Base-by-base conservation (phyloP, 177 flowering plant species). In the Vitis hybrid region DNA sequence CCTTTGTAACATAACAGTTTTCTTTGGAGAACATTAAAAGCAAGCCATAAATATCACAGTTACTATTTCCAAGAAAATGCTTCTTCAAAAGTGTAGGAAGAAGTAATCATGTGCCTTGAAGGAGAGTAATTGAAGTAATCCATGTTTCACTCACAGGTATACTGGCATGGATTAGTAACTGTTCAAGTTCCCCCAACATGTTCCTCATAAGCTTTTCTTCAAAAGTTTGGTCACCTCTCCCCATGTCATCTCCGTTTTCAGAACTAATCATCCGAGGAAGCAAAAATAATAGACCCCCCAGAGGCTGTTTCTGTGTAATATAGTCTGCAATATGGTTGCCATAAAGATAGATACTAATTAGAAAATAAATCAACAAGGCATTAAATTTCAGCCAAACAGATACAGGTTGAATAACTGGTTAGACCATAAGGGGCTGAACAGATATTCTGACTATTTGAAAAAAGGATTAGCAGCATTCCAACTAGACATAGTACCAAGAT, bases 221-320 rank as follows among this genome's bases (percentile, higher is more conserved):
- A 63, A 68, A 21, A 55, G 41, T 61, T 21, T 59, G 56, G 65
- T 72, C 84, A 72, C 67, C 79, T 66, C 75, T 79, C 27, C 64
- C 75, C 2, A 17, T 65, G 5, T 46, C 71, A 18, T 73, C 82
- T 65, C 64, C 68, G 62, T 69, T 81, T 17, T 77, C 84, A 68
- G 78, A 78, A 64, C 70, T 75, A 61, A 86, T 79, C 58, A 79
- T 75, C 58, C 74, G 81, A 51, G 99, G 97, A 32, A 96, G 94
- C 72, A 96, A 78, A 78, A 96, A 84, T 70, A 96, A 62, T 17
- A 96, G 70, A 3, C 98, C 98, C 15, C 96, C 99, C 56, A 94
- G 76, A 53, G 84, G 88, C 82, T 84, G 79, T 64, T 64, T 80
- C 70, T 83, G 74, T 8, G 73, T 64, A 50, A 91, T 77, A 74